A percentile compares a stretch with the other conserved stretches of the same genome.
Conservation (phyloP, 176 grass and related monocot species). For the Ananas comosus region DNA sequence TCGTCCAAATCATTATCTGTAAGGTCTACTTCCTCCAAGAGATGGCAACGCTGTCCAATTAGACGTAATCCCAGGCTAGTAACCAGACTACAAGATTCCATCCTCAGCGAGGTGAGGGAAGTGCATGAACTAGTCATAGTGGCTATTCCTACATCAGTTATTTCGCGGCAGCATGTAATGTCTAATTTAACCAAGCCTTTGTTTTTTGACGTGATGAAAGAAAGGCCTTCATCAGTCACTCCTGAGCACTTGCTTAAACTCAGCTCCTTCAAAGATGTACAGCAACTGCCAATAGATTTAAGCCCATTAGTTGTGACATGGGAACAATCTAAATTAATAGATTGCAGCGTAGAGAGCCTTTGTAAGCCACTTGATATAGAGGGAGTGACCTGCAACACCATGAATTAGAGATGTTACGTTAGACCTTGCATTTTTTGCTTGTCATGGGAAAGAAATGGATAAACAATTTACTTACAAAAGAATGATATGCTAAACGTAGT, state of each 20-base stretch:
- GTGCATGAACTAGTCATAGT: slow-evolving; percentile 60
- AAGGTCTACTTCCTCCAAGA: slow-evolving; percentile 66
- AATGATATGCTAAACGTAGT: slow-evolving; percentile 57
- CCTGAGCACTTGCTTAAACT: slow-evolving; percentile 77
- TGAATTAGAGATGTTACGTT: slow-evolving; percentile 4
- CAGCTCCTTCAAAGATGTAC: slow-evolving; percentile 52
- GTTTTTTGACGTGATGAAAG: slow-evolving; percentile 43
- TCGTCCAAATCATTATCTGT: slow-evolving; percentile 84
- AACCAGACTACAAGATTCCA: slow-evolving; percentile 71
- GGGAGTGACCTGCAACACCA: slow-evolving; percentile 43
- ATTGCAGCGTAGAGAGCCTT: slow-evolving; percentile 33
- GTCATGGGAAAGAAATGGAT: background rate
- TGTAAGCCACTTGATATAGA: slow-evolving; percentile 35
- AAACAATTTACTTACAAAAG: slow-evolving; percentile 40
- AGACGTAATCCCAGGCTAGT: slow-evolving; percentile 48
- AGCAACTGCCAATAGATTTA: slow-evolving; percentile 45
- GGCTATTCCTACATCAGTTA: slow-evolving; percentile 60
- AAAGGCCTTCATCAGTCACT: slow-evolving; percentile 58
- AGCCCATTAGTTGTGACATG: slow-evolving; percentile 44
- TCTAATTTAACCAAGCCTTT: slow-evolving; percentile 67
- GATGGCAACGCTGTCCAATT: slow-evolving; percentile 45
- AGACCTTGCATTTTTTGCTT: background rate
- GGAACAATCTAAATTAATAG: slow-evolving; percentile 69
- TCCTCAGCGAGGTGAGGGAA: slow-evolving; percentile 65
- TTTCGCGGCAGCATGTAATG: slow-evolving; percentile 62